A percentile compares a stretch with the other conserved stretches of the same genome.
phyloP scores from a whole-genome alignment of 148 eudicot species.

The Chenopodium berlandieri region DNA sequence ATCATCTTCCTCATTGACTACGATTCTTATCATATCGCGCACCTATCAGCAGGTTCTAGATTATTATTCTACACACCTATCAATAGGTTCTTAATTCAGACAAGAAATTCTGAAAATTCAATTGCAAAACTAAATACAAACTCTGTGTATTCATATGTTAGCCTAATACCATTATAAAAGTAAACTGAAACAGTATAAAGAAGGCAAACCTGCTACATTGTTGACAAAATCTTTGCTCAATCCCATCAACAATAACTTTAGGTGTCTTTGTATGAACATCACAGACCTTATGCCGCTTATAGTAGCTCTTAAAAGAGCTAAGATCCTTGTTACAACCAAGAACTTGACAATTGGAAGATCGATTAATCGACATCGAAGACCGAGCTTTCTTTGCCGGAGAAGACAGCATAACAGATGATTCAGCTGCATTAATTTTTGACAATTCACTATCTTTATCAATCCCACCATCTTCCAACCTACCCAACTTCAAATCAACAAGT shows the following conservation, averaged over 20 bases:
- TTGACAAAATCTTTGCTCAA: constrained; percentile 56
- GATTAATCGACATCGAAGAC: constrained; percentile 8
- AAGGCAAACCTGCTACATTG: constrained; percentile 53
- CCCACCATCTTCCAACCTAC: constrained; percentile 31
- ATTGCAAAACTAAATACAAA: background rate
- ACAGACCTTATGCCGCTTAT: constrained; percentile 52
- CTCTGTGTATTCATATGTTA: background rate
- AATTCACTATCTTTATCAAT: constrained; percentile 18
- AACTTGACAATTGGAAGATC: constrained; percentile 40
- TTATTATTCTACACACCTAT: too few species aligned
- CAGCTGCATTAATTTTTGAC: background rate
- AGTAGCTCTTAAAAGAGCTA: constrained; percentile 40
- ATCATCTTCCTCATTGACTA: background rate
- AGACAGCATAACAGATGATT: constrained; percentile 19
- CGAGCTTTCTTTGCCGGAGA: constrained; percentile 36
- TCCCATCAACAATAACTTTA: constrained; percentile 41
- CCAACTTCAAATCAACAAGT: constrained; percentile 42
- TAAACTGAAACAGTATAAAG: constrained; percentile 1
- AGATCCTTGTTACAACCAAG: constrained; percentile 49
- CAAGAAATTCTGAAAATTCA: background rate
- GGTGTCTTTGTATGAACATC: constrained; percentile 47
- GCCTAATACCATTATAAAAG: background rate
- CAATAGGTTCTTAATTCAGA: background rate
- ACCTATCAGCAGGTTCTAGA: background rate
- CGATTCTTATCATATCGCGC: too few species aligned